Percentiles rank a stretch among this genome's conserved stretches.
phyloP scores from a whole-genome alignment of 2,329 filamentous ascomycete species.

The Alternaria viburni region DNA sequence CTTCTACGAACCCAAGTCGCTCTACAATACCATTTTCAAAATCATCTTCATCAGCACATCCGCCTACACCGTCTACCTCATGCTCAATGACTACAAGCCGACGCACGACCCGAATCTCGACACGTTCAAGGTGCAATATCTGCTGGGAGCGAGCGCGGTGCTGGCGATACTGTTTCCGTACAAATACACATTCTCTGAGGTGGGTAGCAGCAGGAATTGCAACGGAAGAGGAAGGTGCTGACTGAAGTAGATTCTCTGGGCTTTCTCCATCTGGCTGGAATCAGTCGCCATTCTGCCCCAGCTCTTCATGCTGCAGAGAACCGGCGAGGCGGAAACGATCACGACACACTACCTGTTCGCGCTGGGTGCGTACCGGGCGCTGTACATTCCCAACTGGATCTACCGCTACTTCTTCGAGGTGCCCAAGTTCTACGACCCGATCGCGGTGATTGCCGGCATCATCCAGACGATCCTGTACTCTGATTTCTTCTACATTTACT shows the following conservation, averaged over 20 bases:
- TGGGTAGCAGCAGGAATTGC: slow-evolving; percentile 29
- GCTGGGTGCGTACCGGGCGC: slow-evolving; percentile 84
- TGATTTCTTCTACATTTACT: slow-evolving; percentile 99
- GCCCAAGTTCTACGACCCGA: slow-evolving; percentile 74
- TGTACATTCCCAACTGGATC: slow-evolving; percentile 99
- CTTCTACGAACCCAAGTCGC: slow-evolving; percentile 68
- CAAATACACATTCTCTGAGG: slow-evolving; percentile 76
- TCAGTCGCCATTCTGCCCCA: slow-evolving; percentile 95
- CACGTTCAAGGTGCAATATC: slow-evolving; percentile 95
- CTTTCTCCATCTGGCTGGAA: slow-evolving; percentile 98
- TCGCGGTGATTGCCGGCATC: slow-evolving; percentile 86
- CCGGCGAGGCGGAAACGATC: slow-evolving; percentile 98
- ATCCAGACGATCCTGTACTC: slow-evolving; percentile 95
- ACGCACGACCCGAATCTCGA: slow-evolving; percentile 97
- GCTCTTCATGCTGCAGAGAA: slow-evolving; percentile 97
- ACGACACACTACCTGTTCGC: slow-evolving; percentile 98
- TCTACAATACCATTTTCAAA: slow-evolving; percentile 96
- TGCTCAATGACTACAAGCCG: slow-evolving; percentile 96
- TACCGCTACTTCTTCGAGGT: slow-evolving; percentile 84
- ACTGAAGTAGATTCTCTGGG: slow-evolving; percentile 80
- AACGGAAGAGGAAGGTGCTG: slow-evolving; percentile 13
- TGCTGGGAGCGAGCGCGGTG: slow-evolving; percentile 79
- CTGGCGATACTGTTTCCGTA: slow-evolving; percentile 85
- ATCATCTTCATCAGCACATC: slow-evolving; percentile 90
- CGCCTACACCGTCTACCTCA: slow-evolving; percentile 94